These are phyloP conservation scores for Solanum habrochaites DNA, from an alignment of 257 asterid species.

Conservation along the genomic window DNA sequence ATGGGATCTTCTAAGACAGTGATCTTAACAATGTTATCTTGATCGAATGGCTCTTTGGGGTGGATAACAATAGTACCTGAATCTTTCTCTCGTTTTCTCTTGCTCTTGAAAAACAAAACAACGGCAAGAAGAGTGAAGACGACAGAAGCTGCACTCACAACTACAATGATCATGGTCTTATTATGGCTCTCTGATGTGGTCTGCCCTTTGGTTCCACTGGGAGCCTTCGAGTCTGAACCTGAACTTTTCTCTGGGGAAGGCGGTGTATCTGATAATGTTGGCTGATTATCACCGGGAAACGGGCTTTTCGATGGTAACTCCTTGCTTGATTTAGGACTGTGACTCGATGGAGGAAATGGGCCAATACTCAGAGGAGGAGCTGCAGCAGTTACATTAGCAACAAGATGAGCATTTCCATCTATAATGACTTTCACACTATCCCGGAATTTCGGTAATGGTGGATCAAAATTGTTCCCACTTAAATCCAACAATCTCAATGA, in stretches of 20 bases:
- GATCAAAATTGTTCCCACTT: slow-evolving; percentile 41
- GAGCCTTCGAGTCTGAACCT: neutral
- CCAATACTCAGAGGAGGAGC: slow-evolving; percentile 6
- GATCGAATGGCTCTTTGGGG: slow-evolving; percentile 29
- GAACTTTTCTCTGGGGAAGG: neutral
- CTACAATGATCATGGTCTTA: slow-evolving; percentile 8
- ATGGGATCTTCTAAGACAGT: slow-evolving; percentile 17
- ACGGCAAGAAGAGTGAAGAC: slow-evolving; percentile 9
- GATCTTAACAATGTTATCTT: slow-evolving; percentile 21
- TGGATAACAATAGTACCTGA: slow-evolving; percentile 17
- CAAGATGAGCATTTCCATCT: slow-evolving; percentile 29
- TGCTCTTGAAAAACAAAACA: slow-evolving; percentile 14
- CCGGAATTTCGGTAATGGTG: slow-evolving; percentile 55
- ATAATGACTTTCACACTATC: slow-evolving; percentile 27
- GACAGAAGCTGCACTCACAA: slow-evolving; percentile 12
- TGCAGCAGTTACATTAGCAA: neutral
- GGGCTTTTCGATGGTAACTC: neutral
- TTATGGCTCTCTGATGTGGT: neutral
- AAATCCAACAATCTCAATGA: slow-evolving; percentile 48
- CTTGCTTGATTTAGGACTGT: neutral
- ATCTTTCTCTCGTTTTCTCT: slow-evolving; percentile 1
- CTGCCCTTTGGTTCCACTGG: neutral
- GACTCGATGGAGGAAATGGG: slow-evolving; percentile 6
- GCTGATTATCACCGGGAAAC: neutral
- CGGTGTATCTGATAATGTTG: slow-evolving; percentile 5